Base-by-base conservation (phyloP, 257 asterid genomes). In the Cordia subcordata region DNA sequence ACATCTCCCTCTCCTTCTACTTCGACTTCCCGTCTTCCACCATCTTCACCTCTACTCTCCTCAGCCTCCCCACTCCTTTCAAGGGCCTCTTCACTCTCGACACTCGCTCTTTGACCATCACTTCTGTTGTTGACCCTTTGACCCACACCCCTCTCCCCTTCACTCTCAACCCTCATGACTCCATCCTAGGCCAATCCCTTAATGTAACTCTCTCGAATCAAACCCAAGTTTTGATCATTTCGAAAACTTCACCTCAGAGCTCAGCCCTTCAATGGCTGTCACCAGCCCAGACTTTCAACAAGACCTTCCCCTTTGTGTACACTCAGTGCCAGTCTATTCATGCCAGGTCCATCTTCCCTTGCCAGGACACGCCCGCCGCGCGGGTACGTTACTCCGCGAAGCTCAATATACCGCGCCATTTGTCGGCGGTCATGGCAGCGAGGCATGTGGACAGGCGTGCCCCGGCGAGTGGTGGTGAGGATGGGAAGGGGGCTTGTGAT, bases 361-460 rank as follows among this genome's bases (percentile, higher is more conserved):
- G 96, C 72, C 99, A 92, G 53, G 99, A 92, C 22, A 88, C 99
- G 20, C 99, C 99, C 0, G 96, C 91, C 1, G 95, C 94, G 8
- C 86, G 99, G 19, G 68, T 86, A 46, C 68, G 74, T 16, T 92
- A 82, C 61, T 23, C 85, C 13, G 94, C 96, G 11, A 84, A 78
- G 42, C 17, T 88, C 61, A 92, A 92, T 53, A 61, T 92, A 23
- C 99, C 99, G 45, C 72, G 65, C 12, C 70, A 71, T 39, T 58
- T 92, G 11, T 82, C 88, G 3, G 96, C 96, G 0, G 96, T 88
- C 38, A 92, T 92, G 99, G 79, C 91, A 1, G 96, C 87, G 3
- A 81, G 63, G 32, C 96, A 86, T 17, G 78, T 82, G 35, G 54
- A 50, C 35, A 66, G 99, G 72, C 76, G 87, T 49, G 73, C 71